These are phyloP conservation scores for Turritis glabra DNA, from an alignment of 345 rosid genomes.

Conservation along the genomic window DNA sequence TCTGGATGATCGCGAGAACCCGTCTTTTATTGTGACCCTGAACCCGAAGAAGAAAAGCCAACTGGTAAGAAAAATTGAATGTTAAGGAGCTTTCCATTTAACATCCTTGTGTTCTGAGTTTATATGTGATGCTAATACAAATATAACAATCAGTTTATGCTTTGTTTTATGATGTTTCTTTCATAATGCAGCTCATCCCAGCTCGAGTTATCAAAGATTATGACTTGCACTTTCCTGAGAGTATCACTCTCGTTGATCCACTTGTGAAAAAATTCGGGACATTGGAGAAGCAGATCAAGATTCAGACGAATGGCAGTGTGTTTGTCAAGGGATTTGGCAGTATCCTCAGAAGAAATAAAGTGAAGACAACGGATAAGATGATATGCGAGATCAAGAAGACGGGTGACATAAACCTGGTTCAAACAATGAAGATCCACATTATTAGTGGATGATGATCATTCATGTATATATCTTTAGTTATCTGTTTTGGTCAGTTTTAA, in stretches of 20 bases:
- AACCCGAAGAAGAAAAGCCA: conserved; percentile 30
- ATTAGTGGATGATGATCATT: conserved; percentile 8
- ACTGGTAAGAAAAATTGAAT: conserved; percentile 5
- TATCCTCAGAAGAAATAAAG: conserved; percentile 7
- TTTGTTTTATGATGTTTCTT: conserved; percentile 11
- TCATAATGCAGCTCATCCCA: conserved; percentile 25
- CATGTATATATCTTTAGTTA: background rate
- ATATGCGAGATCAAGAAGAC: conserved; percentile 13
- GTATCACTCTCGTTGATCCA: conserved; percentile 7
- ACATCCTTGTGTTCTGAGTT: background rate
- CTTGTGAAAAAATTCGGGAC: background rate
- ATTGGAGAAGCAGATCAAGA: conserved; percentile 11
- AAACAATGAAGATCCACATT: conserved; percentile 23
- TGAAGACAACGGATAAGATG: conserved; percentile 22
- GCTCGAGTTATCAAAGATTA: conserved; percentile 14
- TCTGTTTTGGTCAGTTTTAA: background rate
- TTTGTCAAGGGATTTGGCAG: conserved; percentile 22
- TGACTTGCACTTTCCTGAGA: conserved; percentile 18
- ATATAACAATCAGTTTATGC: background rate
- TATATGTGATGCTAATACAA: background rate
- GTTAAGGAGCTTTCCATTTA: background rate
- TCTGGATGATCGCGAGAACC: conserved; percentile 7
- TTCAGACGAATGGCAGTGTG: conserved; percentile 2
- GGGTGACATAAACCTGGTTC: conserved; percentile 9
- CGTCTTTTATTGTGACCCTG: background rate